Conservation (phyloP, 2,329 filamentous ascomycete species). For the Fusarium udum region DNA sequence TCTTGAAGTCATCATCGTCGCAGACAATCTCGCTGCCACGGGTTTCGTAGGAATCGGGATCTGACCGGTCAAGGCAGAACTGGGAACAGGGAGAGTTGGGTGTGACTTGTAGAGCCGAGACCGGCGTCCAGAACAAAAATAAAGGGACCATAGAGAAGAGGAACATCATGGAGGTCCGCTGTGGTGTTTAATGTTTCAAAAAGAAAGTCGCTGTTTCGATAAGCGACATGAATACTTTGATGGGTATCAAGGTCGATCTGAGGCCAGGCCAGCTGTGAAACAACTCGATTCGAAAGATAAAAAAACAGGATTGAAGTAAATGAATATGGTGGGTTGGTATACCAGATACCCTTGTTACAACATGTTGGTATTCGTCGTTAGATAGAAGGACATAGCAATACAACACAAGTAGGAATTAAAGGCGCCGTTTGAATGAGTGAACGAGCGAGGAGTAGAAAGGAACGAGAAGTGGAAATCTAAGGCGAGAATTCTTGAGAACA, state of each 20-base stretch:
- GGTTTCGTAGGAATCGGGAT: constrained; percentile 58
- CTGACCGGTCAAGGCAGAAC: constrained; percentile 58
- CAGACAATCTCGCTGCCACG: constrained; percentile 58
- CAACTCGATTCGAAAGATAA: constrained; percentile 4
- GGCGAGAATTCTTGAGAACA: constrained; percentile 12
- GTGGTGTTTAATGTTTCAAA: constrained; percentile 7
- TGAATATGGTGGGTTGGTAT: constrained; percentile 6
- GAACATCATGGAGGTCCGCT: constrained; percentile 2
- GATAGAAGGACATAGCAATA: neutral
- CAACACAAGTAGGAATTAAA: neutral
- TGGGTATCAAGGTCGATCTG: neutral
- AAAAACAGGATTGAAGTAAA: neutral
- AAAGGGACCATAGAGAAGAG: constrained; percentile 5
- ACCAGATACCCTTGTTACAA: constrained; percentile 24
- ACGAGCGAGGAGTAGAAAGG: constrained; percentile 2
- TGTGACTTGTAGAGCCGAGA: constrained; percentile 59
- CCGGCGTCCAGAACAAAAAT: constrained; percentile 25
- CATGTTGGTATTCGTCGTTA: constrained; percentile 1
- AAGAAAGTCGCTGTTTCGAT: constrained; percentile 5
- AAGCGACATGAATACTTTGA: neutral
- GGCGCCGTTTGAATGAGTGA: constrained; percentile 5
- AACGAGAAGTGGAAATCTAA: neutral
- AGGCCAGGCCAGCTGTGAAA: constrained; percentile 37
- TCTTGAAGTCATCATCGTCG: constrained; percentile 55
- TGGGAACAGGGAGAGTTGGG: constrained; percentile 64